These are phyloP conservation scores for Podosphaera xanthii DNA, from an alignment of 2,329 filamentous ascomycete species.

Conservation along the genomic window DNA sequence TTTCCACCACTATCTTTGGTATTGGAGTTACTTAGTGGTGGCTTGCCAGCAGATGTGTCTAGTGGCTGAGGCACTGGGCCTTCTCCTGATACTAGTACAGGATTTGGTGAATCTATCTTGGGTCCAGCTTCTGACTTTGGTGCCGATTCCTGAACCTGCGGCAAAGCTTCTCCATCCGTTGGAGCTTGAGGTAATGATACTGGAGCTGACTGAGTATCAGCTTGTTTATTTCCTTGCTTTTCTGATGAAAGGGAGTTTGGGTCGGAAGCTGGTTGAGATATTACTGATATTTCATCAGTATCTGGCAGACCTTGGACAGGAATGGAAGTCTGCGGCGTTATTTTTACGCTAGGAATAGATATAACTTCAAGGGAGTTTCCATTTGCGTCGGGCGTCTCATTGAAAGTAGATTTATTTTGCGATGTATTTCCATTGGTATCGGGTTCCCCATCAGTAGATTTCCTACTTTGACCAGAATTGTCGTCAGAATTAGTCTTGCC, in stretches of 20 bases:
- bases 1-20: not conserved
- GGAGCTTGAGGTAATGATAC: not conserved
- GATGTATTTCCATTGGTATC: too few species aligned
- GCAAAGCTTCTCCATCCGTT: not conserved
- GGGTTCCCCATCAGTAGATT: not conserved
- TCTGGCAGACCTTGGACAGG: not conserved
- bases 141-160: not conserved
- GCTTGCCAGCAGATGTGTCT: not conserved
- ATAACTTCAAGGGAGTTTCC: not conserved
- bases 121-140: not conserved
- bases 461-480: not conserved
- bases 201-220: not conserved
- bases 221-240: not conserved
- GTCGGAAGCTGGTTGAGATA: not conserved
- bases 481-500: not conserved
- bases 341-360: not conserved
- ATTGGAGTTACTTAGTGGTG: not conserved
- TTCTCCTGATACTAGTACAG: not conserved
- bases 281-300: not conserved
- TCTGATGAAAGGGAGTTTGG: not conserved
- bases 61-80: not conserved
- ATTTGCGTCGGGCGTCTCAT: not conserved
- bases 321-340: not conserved
- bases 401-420: not conserved
- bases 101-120: too few species aligned